These are phyloP conservation scores for Takakia lepidozioides DNA, from an alignment of 225 moss, liverwort and hornwort species.

Conservation along the genomic window DNA sequence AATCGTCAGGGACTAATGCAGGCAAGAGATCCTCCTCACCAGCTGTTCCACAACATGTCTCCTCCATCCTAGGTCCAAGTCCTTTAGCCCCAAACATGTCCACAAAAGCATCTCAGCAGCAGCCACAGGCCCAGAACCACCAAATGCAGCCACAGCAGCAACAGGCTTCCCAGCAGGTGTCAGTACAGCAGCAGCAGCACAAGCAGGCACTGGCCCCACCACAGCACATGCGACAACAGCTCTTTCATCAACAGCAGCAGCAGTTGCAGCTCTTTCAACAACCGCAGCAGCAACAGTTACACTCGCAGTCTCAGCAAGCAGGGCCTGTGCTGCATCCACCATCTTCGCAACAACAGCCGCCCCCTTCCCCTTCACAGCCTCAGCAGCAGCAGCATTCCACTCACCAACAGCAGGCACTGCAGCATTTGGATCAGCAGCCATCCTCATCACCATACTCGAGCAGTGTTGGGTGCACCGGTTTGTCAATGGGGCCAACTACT, in stretches of 20 bases:
- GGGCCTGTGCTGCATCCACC: too few species aligned
- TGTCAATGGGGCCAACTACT: too few species aligned
- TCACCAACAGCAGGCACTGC: slow-evolving; percentile 17
- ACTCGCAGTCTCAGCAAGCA: too few species aligned
- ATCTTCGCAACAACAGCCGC: too few species aligned
- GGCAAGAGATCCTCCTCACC: slow-evolving; percentile 47
- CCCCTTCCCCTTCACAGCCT: too few species aligned
- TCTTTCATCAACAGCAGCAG: slow-evolving; percentile 15
- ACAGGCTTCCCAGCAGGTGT: slow-evolving; percentile 24
- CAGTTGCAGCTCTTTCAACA: too few species aligned
- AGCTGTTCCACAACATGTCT: slow-evolving; percentile 23
- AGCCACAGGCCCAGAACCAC: slow-evolving; percentile 26
- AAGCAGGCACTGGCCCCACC: slow-evolving; percentile 23
- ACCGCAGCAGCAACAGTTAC: too few species aligned
- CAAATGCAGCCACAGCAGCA: slow-evolving; percentile 29
- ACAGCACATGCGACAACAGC: slow-evolving; percentile 27
- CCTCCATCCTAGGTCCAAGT: slow-evolving; percentile 64
- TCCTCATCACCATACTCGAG: too few species aligned
- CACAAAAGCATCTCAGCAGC: slow-evolving; percentile 27
- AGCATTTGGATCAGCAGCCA: slow-evolving; percentile 2
- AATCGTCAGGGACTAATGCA: slow-evolving; percentile 20
- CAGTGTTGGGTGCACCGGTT: too few species aligned
- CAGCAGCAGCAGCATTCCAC: slow-evolving; percentile 13
- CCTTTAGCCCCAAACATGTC: slow-evolving; percentile 38
- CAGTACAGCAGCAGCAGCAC: too few species aligned